phyloP scores from a whole-genome alignment of 345 rosid genomes.

The Excoecaria cochinchinensis region DNA sequence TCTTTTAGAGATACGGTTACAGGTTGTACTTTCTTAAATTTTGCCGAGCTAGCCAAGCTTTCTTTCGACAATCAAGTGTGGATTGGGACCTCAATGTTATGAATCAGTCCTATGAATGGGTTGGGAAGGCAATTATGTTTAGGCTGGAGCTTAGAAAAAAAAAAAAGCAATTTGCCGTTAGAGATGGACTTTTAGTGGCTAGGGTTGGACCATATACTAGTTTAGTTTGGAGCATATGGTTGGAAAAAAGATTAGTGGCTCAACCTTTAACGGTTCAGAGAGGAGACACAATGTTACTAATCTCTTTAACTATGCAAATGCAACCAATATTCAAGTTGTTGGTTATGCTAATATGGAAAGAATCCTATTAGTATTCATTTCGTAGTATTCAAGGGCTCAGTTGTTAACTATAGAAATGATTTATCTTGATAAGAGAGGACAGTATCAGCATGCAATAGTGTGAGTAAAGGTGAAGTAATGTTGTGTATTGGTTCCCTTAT shows the following conservation, averaged over 20 bases:
- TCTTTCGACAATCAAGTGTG: slow-evolving; percentile 53
- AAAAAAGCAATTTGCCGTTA: slow-evolving; percentile 77
- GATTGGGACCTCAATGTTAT: slow-evolving; percentile 60
- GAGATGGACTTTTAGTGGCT: slow-evolving; percentile 78
- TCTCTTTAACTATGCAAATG: slow-evolving; percentile 66
- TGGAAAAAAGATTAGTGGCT: slow-evolving; percentile 91
- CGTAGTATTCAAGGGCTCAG: slow-evolving; percentile 29
- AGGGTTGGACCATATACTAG: slow-evolving; percentile 79
- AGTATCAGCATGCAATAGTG: slow-evolving; percentile 77
- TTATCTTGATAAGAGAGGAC: slow-evolving; percentile 64
- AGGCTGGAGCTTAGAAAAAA: slow-evolving; percentile 71
- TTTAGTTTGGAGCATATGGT: slow-evolving; percentile 59
- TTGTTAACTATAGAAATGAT: slow-evolving; percentile 64
- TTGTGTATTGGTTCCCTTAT: too few relatives aligned
- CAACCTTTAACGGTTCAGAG: slow-evolving; percentile 72
- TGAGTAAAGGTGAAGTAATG: too few relatives aligned
- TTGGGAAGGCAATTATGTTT: slow-evolving; percentile 72
- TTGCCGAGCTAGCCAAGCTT: slow-evolving; percentile 64
- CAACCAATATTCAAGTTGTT: slow-evolving; percentile 57
- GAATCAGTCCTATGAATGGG: slow-evolving; percentile 83
- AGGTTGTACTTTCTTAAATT: too few relatives aligned
- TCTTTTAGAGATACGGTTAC: too few relatives aligned
- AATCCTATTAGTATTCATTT: slow-evolving; percentile 53
- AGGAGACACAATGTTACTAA: slow-evolving; percentile 78
- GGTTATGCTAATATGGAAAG: slow-evolving; percentile 79